Evolutionary conservation across 768 basidiomycete species (phyloP).

Genomic region (Rossbeevera mucosa): DNA sequence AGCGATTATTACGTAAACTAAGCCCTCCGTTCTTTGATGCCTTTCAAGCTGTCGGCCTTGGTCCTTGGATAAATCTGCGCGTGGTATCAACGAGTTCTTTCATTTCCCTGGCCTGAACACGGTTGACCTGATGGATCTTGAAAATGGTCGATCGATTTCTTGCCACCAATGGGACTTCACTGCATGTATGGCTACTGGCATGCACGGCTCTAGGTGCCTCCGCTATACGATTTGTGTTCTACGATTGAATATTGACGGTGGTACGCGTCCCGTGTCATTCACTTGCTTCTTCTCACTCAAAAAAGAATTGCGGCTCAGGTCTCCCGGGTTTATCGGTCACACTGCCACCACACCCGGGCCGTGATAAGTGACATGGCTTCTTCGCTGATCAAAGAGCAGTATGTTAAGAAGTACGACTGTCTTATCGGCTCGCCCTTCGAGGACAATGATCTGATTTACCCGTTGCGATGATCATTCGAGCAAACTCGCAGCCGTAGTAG

Average conservation of each 20-base stretch:
- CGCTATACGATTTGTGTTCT: constrained; percentile 9
- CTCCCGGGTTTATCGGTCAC: not conserved
- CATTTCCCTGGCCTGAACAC: constrained; percentile 3
- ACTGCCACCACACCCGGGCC: not conserved
- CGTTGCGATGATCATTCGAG: constrained; percentile 6
- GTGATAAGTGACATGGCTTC: constrained; percentile 16
- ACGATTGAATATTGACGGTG: constrained; percentile 15
- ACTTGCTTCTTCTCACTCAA: not conserved
- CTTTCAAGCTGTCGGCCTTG: constrained; percentile 11
- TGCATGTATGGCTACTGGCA: too few relatives aligned
- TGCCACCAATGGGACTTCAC: not conserved
- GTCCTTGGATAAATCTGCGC: not conserved
- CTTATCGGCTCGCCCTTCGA: constrained; percentile 14
- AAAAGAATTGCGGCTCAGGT: not conserved
- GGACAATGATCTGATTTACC: constrained; percentile 12
- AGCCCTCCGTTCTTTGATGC: constrained; percentile 20
- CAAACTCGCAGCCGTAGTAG: constrained; percentile 15
- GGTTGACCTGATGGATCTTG: constrained; percentile 8
- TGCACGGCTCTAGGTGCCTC: not conserved
- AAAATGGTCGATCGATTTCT: constrained; percentile 22
- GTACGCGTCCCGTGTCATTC: not conserved
- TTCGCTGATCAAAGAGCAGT: constrained; percentile 21
- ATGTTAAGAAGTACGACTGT: constrained; percentile 22
- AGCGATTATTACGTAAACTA: constrained; percentile 22
- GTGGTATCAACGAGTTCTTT: constrained; percentile 1